Conservation (phyloP, 768 basidiomycete species). For the Tylopilus rubrobrunneus region DNA sequence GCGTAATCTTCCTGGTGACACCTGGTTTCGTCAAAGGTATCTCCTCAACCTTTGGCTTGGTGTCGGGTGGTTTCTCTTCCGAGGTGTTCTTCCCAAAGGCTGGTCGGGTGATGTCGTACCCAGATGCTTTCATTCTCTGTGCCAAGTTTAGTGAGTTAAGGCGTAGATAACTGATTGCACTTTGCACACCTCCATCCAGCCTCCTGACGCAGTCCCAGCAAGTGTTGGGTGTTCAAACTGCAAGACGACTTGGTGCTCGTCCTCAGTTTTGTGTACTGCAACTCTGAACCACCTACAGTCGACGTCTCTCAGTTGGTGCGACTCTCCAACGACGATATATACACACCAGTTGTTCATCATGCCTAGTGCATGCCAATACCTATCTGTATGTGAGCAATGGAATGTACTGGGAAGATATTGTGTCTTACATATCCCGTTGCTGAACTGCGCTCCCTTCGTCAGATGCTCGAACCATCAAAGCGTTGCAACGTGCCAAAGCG, state of each 20-base stretch:
- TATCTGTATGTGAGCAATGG: conserved; percentile 10
- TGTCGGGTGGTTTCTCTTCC: neutral
- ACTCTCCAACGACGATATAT: neutral
- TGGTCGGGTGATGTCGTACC: conserved; percentile 42
- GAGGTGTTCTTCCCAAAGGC: conserved; percentile 24
- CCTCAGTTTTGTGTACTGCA: conserved; percentile 37
- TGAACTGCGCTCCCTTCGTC: conserved; percentile 51
- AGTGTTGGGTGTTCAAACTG: conserved; percentile 59
- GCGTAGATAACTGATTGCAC: neutral
- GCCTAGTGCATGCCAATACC: conserved; percentile 50
- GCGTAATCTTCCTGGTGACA: conserved; percentile 41
- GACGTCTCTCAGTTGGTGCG: neutral
- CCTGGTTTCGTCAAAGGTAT: conserved; percentile 44
- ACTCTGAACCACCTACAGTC: conserved; percentile 53
- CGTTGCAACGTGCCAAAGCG: conserved; percentile 32
- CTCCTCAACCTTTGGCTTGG: conserved; percentile 10
- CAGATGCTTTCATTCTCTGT: conserved; percentile 43
- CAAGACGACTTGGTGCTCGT: conserved; percentile 26
- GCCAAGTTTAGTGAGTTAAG: neutral
- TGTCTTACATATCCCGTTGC: conserved; percentile 47
- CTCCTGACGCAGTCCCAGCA: conserved; percentile 43
- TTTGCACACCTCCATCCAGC: conserved; percentile 54
- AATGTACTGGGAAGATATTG: neutral
- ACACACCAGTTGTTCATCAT: conserved; percentile 54
- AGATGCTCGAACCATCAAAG: conserved; percentile 49